phyloP scores from a whole-genome alignment of 768 basidiomycete species.

The Mycena rebaudengoi region DNA sequence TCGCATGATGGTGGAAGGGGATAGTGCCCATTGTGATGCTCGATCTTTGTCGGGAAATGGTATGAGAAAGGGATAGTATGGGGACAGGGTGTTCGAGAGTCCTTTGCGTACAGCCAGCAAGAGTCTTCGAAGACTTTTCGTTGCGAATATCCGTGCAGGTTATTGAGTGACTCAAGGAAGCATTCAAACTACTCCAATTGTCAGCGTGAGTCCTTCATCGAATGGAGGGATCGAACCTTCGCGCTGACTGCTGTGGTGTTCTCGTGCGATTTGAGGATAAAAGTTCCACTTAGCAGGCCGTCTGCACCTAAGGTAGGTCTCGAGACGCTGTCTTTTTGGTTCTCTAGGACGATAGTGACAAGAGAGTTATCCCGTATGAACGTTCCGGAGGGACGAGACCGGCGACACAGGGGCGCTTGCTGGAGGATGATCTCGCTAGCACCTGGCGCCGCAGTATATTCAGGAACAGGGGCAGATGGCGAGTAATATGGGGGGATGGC shows the following conservation, averaged over 20 bases:
- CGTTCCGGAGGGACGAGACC: slow-evolving; percentile 1
- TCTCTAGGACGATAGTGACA: slow-evolving; percentile 2
- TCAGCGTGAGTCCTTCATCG: neutral
- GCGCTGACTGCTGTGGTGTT: neutral
- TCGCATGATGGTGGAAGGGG: slow-evolving; percentile 22
- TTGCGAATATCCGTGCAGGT: slow-evolving; percentile 3
- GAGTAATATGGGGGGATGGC: neutral
- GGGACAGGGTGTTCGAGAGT: neutral
- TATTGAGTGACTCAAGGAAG: slow-evolving; percentile 11
- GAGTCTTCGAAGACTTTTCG: neutral
- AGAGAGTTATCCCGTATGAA: slow-evolving; percentile 6
- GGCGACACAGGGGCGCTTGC: neutral
- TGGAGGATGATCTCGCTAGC: neutral
- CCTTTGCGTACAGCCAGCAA: neutral
- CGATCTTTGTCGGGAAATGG: slow-evolving; percentile 13
- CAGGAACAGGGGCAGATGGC: neutral
- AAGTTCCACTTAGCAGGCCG: neutral
- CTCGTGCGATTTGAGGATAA: slow-evolving; percentile 9
- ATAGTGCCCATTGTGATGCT: neutral
- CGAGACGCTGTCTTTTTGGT: slow-evolving; percentile 7
- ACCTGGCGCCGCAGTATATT: neutral
- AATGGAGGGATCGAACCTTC: neutral
- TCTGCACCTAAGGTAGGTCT: slow-evolving; percentile 7
- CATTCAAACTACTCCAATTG: slow-evolving; percentile 5
- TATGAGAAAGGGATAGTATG: slow-evolving; percentile 2